These are phyloP conservation scores for Fomitopsis betulina DNA, from an alignment of 1,284 basidiomycete species.

Conservation along the genomic window DNA sequence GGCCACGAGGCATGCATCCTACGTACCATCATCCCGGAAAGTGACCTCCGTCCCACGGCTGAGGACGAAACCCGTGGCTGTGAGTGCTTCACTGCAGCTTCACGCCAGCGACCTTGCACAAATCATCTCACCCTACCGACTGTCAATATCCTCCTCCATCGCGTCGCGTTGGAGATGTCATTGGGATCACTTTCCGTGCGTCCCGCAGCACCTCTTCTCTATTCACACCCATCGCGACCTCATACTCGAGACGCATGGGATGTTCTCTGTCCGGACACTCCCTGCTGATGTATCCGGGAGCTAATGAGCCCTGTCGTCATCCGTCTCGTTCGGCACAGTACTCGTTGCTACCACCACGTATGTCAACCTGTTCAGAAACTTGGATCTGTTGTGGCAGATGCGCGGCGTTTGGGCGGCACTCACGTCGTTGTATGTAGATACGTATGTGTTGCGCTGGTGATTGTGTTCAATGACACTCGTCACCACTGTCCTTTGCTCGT, in stretches of 20 bases:
- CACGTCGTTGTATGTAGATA: neutral
- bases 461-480: neutral
- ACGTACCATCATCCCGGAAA: neutral
- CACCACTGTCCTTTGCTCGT: neutral
- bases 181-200: neutral
- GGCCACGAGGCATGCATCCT: neutral
- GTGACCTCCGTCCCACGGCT: neutral
- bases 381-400: neutral
- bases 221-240: neutral
- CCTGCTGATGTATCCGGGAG: neutral
- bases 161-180: neutral
- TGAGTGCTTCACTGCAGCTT: neutral
- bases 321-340: too few relatives aligned
- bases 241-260: neutral
- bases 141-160: neutral
- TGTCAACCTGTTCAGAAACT: neutral
- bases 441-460: neutral
- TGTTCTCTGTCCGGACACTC: neutral
- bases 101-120: neutral
- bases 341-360: neutral
- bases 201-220: neutral
- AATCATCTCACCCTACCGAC: conserved; percentile 2
- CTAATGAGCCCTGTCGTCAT: too few relatives aligned
- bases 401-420: neutral
- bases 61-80: neutral